phyloP scores from a whole-genome alignment of 768 basidiomycete species.

The Flagelloscypha sp. region DNA sequence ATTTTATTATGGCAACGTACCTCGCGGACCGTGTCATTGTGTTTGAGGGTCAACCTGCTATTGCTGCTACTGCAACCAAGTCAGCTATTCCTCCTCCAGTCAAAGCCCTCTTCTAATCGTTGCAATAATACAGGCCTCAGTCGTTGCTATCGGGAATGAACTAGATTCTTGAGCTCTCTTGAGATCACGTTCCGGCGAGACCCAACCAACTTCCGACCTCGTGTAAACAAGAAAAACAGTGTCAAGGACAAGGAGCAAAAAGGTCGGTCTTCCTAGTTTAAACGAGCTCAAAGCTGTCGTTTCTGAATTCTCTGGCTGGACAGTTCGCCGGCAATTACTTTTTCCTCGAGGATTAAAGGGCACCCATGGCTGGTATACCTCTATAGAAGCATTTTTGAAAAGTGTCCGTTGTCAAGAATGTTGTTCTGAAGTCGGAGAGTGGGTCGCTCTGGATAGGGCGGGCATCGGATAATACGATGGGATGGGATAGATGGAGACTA shows the following conservation, averaged over 20 bases:
- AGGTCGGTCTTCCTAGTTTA: constrained; percentile 38
- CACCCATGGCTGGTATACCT: too few species aligned
- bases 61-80: constrained; percentile 86
- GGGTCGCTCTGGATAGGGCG: too few species aligned
- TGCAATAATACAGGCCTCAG: constrained; percentile 58
- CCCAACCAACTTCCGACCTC: constrained; percentile 87
- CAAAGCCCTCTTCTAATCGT: not conserved
- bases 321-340: constrained; percentile 69
- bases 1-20: constrained; percentile 99
- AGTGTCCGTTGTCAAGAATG: too few species aligned
- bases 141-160: constrained; percentile 96
- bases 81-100: constrained; percentile 30
- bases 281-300: constrained; percentile 1
- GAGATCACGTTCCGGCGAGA: constrained; percentile 99
- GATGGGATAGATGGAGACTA: too few species aligned
- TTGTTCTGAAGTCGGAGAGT: too few species aligned
- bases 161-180: constrained; percentile 86
- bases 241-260: constrained; percentile 89
- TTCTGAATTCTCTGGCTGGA: constrained; percentile 2
- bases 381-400: too few species aligned
- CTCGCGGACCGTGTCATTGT: constrained; percentile 97
- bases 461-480: too few species aligned
- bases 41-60: constrained; percentile 80
- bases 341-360: constrained; percentile 83
- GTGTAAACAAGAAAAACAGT: constrained; percentile 79